These are phyloP conservation scores for Fusarium brachygibbosum DNA, from an alignment of 2,329 filamentous ascomycete species.

Conservation along the genomic window DNA sequence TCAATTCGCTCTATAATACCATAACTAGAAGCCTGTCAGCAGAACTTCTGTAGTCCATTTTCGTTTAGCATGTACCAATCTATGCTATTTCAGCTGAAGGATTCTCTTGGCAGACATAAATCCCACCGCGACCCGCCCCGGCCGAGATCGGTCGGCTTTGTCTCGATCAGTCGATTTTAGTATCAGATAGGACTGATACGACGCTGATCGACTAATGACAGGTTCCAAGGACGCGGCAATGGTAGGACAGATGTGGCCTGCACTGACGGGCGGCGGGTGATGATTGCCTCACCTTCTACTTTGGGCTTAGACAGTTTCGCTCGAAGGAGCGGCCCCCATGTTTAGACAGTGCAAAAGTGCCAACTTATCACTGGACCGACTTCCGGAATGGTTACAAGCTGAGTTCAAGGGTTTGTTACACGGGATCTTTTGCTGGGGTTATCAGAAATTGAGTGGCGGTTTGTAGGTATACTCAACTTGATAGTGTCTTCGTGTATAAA, in stretches of 20 bases:
- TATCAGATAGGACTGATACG: background rate
- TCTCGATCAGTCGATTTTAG: conserved; percentile 17
- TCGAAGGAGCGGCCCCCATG: background rate
- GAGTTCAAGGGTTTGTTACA: background rate
- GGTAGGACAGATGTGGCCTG: background rate
- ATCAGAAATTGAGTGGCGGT: background rate
- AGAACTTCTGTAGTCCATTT: conserved; percentile 5
- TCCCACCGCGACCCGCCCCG: background rate
- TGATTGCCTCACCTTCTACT: conserved; percentile 3
- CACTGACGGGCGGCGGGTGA: background rate
- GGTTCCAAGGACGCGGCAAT: background rate
- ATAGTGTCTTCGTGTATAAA: conserved; percentile 1
- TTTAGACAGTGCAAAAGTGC: conserved; percentile 15
- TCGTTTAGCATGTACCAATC: background rate
- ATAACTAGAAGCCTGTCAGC: background rate
- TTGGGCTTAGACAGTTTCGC: background rate
- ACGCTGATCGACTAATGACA: conserved; percentile 5
- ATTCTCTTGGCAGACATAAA: conserved; percentile 9
- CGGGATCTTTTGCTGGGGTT: conserved; percentile 23
- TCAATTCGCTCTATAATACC: background rate
- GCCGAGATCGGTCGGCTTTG: background rate
- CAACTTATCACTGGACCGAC: conserved; percentile 20
- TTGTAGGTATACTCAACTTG: background rate
- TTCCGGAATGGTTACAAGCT: conserved; percentile 18
- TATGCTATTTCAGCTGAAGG: background rate